Percentiles rank a stretch among this genome's conserved stretches.
Evolutionary conservation across 1,139 yeast species (phyloP).

Genomic region (Arxiozyma bovina): DNA sequence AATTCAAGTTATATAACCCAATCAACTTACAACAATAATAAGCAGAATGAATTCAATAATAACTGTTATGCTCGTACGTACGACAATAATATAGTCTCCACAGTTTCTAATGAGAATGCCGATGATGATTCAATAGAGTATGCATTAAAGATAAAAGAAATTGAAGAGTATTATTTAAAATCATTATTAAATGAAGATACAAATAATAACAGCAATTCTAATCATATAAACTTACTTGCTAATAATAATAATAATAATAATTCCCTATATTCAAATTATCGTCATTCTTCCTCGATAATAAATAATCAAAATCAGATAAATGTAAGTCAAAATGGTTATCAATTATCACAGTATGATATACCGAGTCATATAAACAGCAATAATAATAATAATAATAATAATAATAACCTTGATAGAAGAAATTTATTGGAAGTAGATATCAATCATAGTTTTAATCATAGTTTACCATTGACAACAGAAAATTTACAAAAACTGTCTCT

Average conservation of each 20-base stretch:
- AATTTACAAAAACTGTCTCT: slow-evolving; percentile 14
- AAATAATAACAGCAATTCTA: background rate
- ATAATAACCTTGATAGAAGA: background rate
- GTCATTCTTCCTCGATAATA: background rate
- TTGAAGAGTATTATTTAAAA: slow-evolving; percentile 30
- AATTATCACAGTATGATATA: slow-evolving; percentile 4
- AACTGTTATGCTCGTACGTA: no score
- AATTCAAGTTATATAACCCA: slow-evolving; percentile 7
- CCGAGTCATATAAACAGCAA: background rate
- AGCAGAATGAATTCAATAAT: background rate
- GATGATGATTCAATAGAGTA: slow-evolving; percentile 12
- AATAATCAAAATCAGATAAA: background rate
- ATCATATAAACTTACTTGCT: background rate
- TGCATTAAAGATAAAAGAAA: slow-evolving; percentile 23
- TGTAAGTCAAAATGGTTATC: background rate
- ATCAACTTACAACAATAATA: background rate
- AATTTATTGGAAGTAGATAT: slow-evolving; percentile 19
- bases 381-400: background rate
- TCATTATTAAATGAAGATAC: slow-evolving; percentile 22
- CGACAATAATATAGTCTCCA: background rate
- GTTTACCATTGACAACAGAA: slow-evolving; percentile 21
- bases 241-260: background rate
- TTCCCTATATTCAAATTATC: background rate
- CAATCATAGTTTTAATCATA: slow-evolving; percentile 9
- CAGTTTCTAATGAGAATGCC: background rate